These are phyloP conservation scores for Spatholobus suberectus DNA, from an alignment of 306 rosid genomes.

Conservation along the genomic window DNA sequence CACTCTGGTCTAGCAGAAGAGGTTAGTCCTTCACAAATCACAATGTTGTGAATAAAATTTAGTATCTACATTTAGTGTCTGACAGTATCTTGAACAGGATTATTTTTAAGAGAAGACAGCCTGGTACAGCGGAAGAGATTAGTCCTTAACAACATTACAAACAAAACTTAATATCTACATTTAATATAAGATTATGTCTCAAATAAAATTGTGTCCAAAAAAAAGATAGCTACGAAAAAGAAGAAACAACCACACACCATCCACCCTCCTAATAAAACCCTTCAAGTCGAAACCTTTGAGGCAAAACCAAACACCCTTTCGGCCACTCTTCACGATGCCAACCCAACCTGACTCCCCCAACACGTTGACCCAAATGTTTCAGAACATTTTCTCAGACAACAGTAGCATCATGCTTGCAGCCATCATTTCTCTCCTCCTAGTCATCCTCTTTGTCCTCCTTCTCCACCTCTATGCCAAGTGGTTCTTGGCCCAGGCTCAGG, in stretches of 20 bases:
- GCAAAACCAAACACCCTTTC: constrained; percentile 20
- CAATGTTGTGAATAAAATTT: no score
- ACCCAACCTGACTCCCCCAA: constrained; percentile 36
- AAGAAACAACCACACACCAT: no score
- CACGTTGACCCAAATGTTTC: constrained; percentile 54
- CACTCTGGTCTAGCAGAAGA: not conserved
- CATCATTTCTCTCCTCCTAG: constrained; percentile 73
- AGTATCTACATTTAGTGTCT: no score
- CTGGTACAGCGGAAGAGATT: no score
- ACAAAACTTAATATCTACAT: no score
- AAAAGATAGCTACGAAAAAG: no score
- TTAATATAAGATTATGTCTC: no score
- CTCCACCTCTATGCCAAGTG: constrained; percentile 93
- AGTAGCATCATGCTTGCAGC: constrained; percentile 89
- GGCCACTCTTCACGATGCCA: constrained; percentile 45
- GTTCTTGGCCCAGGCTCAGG: constrained; percentile 67
- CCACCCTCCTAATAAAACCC: constrained; percentile 1
- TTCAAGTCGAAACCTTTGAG: constrained; percentile 30
- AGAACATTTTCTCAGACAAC: constrained; percentile 73
- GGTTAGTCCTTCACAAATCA: no score
- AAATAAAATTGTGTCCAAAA: no score
- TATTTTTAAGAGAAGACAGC: no score
- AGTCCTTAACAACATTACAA: no score
- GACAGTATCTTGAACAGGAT: no score
- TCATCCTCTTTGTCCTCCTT: constrained; percentile 86